Base-by-base conservation (phyloP, 148 eudicot species). In the Rhododendron williamsianum region DNA sequence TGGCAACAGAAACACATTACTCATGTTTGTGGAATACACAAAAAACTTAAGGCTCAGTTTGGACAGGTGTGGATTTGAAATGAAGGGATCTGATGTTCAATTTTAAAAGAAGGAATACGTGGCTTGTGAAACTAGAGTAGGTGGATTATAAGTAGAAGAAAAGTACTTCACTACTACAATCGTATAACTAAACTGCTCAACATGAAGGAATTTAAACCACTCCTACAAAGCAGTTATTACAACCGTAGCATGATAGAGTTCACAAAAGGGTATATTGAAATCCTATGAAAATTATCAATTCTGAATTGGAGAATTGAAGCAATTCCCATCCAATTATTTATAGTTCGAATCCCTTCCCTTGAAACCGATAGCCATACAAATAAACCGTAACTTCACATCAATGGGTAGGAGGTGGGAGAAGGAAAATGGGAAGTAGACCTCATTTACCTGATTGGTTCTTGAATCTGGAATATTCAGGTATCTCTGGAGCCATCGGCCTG, bases 381-480 rank as follows among this genome's bases (percentile, higher is more conserved):
- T 27, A 69, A 36, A 27, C 13, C 74, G 18, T 11, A 10, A 69
- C 33, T 67, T 35, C 27, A 81, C 60, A 35, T 76, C 46, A 18
- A 23, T 54, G 25, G 4, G 81, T 54, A 8, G 69, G 27, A 52
- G 67, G 27, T 60, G 58, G 33, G 45, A 46, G 23, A 8, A 69
- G 74, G 71, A 30, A 41, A 71, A 71, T 30, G 69, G 56, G 16
- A 45, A 67, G 38, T 65, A 74, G 54, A 33, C n/a, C 43, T 76
- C 36, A 77, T 58, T 88, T 91, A 94, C 97, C 95, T 41, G 88
- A 88, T 74, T 86, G 90, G 12, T 89, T 79, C 87, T 63, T 85
- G 63, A 87, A 82, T 65, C 85, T 88, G 12, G 89, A 87, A 69
- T 48, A 84, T 46, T 89, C 87, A 18, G 85, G 83, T 72, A 85